Evolutionary conservation across 2,329 filamentous ascomycete genomes (phyloP).

Genomic region (Venturia asperata): DNA sequence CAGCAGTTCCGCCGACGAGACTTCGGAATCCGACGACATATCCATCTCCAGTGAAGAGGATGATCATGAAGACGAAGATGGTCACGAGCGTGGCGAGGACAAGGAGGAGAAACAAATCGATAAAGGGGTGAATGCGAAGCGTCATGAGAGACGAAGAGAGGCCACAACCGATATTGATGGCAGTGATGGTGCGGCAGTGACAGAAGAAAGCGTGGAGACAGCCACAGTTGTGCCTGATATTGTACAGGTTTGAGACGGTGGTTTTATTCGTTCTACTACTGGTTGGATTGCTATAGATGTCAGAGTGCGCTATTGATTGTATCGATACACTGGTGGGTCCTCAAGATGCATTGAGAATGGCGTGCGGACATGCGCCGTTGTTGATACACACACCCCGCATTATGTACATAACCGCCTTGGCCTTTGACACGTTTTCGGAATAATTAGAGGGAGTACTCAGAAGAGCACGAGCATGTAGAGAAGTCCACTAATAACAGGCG

Average conservation of each 20-base stretch:
- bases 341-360: not conserved
- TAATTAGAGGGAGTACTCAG: no score
- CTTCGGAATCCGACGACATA: not conserved
- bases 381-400: no score
- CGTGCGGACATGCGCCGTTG: not conserved
- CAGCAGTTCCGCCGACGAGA: not conserved
- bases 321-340: not conserved
- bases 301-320: not conserved
- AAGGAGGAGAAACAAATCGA: not conserved
- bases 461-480: no score
- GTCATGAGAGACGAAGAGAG: not conserved
- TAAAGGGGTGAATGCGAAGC: not conserved
- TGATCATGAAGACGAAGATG: not conserved
- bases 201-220: conserved; percentile 49
- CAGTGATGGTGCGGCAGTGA: conserved; percentile 44
- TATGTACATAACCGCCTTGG: conserved; percentile 30
- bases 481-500: no score
- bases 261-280: not conserved
- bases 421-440: conserved; percentile 32
- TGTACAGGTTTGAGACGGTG: not conserved
- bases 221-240: conserved; percentile 35
- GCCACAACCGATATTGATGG: conserved; percentile 34
- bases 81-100: not conserved
- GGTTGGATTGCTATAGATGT: not conserved
- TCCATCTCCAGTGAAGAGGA: not conserved